phyloP scores from a whole-genome alignment of 306 rosid species.

The Malus fusca region DNA sequence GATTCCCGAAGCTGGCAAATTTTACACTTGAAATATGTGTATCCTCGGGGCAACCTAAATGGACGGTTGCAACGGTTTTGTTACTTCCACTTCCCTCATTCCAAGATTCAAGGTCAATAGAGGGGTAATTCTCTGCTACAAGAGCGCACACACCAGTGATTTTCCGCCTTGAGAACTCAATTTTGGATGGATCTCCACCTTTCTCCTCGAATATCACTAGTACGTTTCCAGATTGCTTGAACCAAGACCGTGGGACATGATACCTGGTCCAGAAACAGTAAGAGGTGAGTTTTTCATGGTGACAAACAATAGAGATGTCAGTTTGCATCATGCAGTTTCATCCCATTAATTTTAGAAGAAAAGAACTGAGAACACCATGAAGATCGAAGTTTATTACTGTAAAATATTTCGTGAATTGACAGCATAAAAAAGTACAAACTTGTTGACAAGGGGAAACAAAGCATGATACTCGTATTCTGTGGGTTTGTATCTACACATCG shows the following conservation, averaged over 20 bases:
- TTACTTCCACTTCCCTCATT: conserved; percentile 15
- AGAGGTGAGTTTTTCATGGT: neutral
- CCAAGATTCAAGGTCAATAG: conserved; percentile 36
- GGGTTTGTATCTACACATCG: neutral
- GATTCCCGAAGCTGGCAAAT: conserved; percentile 83
- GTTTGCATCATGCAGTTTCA: neutral
- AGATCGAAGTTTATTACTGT: neutral
- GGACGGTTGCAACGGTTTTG: conserved; percentile 28
- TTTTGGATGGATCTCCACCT: conserved; percentile 75
- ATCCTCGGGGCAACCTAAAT: conserved; percentile 52
- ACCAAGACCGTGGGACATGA: conserved; percentile 95
- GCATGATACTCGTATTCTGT: neutral
- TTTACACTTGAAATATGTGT: conserved; percentile 38
- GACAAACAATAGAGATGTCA: neutral
- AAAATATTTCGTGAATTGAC: neutral
- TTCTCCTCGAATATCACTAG: conserved; percentile 84
- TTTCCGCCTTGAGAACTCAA: conserved; percentile 49
- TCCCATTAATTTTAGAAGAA: neutral
- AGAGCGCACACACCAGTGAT: conserved; percentile 44
- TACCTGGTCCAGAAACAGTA: conserved; percentile 51
- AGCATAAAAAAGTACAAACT: neutral
- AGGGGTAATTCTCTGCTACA: conserved; percentile 62
- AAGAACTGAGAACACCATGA: neutral
- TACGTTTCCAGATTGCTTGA: conserved; percentile 78
- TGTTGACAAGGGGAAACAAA: too few relatives aligned